Conservation (phyloP, 1,284 basidiomycete species). For the Fomes fomentarius region DNA sequence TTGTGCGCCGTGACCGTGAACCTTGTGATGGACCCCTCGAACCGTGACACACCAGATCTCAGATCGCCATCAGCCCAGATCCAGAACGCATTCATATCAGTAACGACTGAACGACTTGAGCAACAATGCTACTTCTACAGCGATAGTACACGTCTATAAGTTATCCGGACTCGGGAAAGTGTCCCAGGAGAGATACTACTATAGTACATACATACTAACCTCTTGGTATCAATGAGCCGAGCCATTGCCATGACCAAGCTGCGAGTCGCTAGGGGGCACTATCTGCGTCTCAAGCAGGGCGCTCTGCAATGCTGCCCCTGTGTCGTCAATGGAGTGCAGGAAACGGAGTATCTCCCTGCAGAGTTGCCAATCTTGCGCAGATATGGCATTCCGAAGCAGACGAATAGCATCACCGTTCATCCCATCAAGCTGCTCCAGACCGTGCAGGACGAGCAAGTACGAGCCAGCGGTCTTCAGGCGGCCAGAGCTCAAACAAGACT, state of each 20-base stretch:
- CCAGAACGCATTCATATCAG: too few relatives aligned
- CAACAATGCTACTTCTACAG: too few relatives aligned
- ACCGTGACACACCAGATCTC: background rate
- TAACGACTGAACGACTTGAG: background rate
- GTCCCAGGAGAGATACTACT: background rate
- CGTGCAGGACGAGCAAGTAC: slow-evolving; percentile 93
- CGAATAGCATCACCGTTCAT: slow-evolving; percentile 73
- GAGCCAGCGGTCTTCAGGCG: slow-evolving; percentile 90
- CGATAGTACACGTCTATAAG: background rate
- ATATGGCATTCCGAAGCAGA: slow-evolving; percentile 74
- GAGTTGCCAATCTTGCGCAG: slow-evolving; percentile 77
- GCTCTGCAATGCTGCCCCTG: slow-evolving; percentile 69
- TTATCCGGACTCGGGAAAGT: background rate
- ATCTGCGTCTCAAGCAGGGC: slow-evolving; percentile 51
- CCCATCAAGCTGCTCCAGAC: slow-evolving; percentile 88
- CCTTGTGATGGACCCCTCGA: too few relatives aligned
- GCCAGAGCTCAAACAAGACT: slow-evolving; percentile 80
- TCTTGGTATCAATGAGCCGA: slow-evolving; percentile 4
- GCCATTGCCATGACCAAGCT: slow-evolving; percentile 17
- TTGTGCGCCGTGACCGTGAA: too few relatives aligned
- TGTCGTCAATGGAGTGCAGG: slow-evolving; percentile 88
- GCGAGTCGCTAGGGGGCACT: slow-evolving; percentile 10
- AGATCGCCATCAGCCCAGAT: background rate
- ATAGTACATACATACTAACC: background rate
- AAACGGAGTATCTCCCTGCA: slow-evolving; percentile 92